Evolutionary conservation across 768 basidiomycete genomes (phyloP), one percentile per base, ranked within the genome.

Genomic region (Rubroboletus pulcherrimus): DNA sequence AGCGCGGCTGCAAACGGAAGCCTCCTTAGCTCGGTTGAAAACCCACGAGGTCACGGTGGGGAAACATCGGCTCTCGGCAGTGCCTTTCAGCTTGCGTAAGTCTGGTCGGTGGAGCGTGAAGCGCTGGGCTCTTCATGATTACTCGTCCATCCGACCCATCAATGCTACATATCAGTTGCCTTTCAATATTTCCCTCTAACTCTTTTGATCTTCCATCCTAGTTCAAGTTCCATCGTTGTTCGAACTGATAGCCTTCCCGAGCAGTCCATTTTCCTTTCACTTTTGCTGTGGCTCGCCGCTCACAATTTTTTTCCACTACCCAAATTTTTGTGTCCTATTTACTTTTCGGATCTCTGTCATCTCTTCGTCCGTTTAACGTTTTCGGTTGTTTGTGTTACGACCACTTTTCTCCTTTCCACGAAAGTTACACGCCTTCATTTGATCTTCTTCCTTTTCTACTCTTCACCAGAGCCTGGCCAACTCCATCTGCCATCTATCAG

Each of bases 11-110:
- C 39, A 55, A 61, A 53, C 7, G 59, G 59, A 31, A 75, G 10
- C 69, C 74, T 15, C 63, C 67, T 31, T 74, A 77, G 29, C 77
- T 76, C 55, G 66, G 72, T 19, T 71, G 76, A 49, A 51, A 61
- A 37, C 15, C n/a, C 54, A 35, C 51, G 43, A n/a, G 42, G 26
- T 58, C 72, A 60, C 6, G 69, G 68, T 7, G 70, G 73, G 50
- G 70, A 70, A 54, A 70, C 74, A 29, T 56, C 68, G 43, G 73
- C 74, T 53, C 69, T 91, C 48, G 89, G 81, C 30, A 90, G 87
- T 64, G 89, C 89, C 29, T 89, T 92, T 68, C 84, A 87, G 61
- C 71, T 87, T 70, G 77, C 73, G 14, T 86, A 61, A 77, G 33
- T 45, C 51, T 52, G 19, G 45, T 37, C 24, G 19, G 46, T 40